Conservation (phyloP, 306 rosid genomes). For the Inga oerstediana region DNA sequence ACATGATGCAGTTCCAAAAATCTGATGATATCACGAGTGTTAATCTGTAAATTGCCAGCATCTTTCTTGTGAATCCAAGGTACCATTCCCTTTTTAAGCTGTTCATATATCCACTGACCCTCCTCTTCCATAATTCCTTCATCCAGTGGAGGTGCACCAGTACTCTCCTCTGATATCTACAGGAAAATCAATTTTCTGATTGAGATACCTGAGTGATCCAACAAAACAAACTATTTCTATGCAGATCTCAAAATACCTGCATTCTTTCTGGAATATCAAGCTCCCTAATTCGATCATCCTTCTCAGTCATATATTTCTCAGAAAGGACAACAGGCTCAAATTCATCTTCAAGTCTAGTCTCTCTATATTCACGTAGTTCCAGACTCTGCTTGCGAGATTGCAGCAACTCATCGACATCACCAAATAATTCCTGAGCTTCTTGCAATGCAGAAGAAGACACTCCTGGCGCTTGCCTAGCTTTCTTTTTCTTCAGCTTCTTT, state of each 20-base stretch:
- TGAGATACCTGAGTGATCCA: constrained; percentile 10
- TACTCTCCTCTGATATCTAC: constrained; percentile 82
- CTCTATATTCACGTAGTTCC: constrained; percentile 62
- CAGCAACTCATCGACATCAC: constrained; percentile 84
- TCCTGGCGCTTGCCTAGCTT: constrained; percentile 74
- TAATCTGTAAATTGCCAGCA: constrained; percentile 53
- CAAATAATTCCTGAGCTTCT: constrained; percentile 96
- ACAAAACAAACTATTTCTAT: not conserved
- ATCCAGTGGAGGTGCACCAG: constrained; percentile 73
- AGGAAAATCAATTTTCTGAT: constrained; percentile 10
- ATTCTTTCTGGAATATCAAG: constrained; percentile 90
- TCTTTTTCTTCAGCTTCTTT: constrained; percentile 62
- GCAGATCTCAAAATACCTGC: constrained; percentile 64
- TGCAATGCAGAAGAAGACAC: constrained; percentile 86
- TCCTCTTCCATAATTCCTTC: constrained; percentile 69
- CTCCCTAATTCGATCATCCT: constrained; percentile 83
- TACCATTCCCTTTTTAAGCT: constrained; percentile 57
- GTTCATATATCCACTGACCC: constrained; percentile 73
- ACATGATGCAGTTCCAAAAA: constrained; percentile 89
- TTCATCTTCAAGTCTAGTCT: constrained; percentile 87
- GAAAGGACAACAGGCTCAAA: constrained; percentile 88
- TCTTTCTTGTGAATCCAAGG: constrained; percentile 67
- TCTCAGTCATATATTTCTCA: constrained; percentile 91
- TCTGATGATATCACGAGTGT: constrained; percentile 65
- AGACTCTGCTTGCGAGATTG: constrained; percentile 60